Evolutionary conservation across 345 rosid genomes (phyloP), one percentile per base, ranked within the genome.

Genomic region (Trapa incisa): DNA sequence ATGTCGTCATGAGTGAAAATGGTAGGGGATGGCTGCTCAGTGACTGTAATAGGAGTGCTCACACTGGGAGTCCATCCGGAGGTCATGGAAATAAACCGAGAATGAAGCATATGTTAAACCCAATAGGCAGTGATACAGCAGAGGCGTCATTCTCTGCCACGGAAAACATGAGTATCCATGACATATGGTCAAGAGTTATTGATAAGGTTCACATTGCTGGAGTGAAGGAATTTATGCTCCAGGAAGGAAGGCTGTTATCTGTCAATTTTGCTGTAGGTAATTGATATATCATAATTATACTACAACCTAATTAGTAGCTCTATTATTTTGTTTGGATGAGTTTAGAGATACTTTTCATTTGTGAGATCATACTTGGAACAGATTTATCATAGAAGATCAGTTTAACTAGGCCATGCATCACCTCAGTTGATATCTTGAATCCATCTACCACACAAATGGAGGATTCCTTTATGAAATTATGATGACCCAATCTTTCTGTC

Each of bases 131-230:
- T 22, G 29, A 71, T 37, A 72, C 74, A 36, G 64, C 75, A 62
- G 81, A 69, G 36, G 80, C 56, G 75, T 75, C 74, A 65, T 67
- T 66, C 70, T 57, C 79, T 33, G 78, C 82, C 32, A 80, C 68
- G 71, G 81, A 67, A 42, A 80, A 33, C 42, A 78, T 70, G 41
- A 84, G 83, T 50, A 80, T 80, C 70, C 88, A 91, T 75, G 96
- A 91, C 67, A 82, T 95, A 72, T 95, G 99, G 99, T 75, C 84
- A 73, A 86, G 83, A 47, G 96, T 87, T 67, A 81, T 95, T 3
- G 83, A 80, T 68, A 83, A 75, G 22, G 80, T 95, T 72, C 88
- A 74, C 65, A 73, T 70, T 64, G 77, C 75, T 47, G 72, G 79
- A 47, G 61, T 85, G 70, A 85, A 80, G 73, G 93, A 89, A 75